phyloP scores from a whole-genome alignment of 768 basidiomycete genomes.

The Pleurotus salmoneostramineus region DNA sequence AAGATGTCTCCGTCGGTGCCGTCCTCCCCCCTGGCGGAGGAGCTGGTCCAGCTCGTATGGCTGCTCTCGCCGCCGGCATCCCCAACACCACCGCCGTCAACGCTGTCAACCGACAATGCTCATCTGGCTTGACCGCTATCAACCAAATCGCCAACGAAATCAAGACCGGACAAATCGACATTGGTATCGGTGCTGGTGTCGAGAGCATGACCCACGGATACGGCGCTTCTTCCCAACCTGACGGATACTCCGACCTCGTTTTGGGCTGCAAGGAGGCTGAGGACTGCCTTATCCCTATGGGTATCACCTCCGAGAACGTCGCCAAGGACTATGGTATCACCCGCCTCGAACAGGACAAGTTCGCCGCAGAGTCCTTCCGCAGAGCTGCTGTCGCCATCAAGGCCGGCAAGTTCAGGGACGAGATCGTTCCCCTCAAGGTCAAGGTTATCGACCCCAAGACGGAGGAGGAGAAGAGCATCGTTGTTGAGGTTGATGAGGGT shows the following conservation, averaged over 20 bases:
- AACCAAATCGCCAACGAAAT: conserved; percentile 83
- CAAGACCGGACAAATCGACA: conserved; percentile 73
- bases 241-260: conserved; percentile 61
- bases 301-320: conserved; percentile 93
- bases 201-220: conserved; percentile 87
- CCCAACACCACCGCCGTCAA: conserved; percentile 70
- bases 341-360: conserved; percentile 77
- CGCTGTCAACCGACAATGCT: conserved; percentile 91
- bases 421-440: conserved; percentile 80
- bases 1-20: conserved; percentile 84
- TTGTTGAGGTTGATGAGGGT: conserved; percentile 83
- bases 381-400: conserved; percentile 80
- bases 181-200: conserved; percentile 90
- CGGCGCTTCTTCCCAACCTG: conserved; percentile 53
- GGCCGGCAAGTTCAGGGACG: conserved; percentile 75
- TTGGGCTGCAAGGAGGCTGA: conserved; percentile 63
- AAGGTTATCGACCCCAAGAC: conserved; percentile 72
- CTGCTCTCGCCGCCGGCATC: conserved; percentile 81
- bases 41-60: conserved; percentile 80
- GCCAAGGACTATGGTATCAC: conserved; percentile 72
- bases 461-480: conserved; percentile 57
- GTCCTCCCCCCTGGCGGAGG: conserved; percentile 87
- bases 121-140: conserved; percentile 80
- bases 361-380: conserved; percentile 81
- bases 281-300: conserved; percentile 87